phyloP scores from a whole-genome alignment of 2,329 filamentous ascomycete species.

The Calonectria multiphialidica region DNA sequence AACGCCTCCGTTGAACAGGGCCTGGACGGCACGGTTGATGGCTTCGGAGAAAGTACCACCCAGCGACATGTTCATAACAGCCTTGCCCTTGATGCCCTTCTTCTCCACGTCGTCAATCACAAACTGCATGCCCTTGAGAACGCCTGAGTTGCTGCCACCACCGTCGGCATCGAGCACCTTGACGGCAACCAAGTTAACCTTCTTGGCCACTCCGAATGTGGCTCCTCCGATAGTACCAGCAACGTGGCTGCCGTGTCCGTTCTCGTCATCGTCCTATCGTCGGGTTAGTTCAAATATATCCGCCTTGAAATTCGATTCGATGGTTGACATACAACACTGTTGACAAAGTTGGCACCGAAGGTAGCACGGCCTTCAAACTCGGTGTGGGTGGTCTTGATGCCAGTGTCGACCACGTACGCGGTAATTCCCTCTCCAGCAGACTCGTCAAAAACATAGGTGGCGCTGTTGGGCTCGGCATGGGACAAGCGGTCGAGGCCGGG shows the following conservation, averaged over 20 bases:
- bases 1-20: constrained; percentile 62
- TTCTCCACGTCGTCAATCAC: constrained; percentile 60
- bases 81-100: constrained; percentile 60
- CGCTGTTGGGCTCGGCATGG: constrained; percentile 48
- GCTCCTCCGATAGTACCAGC: constrained; percentile 71
- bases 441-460: constrained; percentile 61
- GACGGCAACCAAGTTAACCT: constrained; percentile 63
- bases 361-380: constrained; percentile 69
- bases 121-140: constrained; percentile 72
- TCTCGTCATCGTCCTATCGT: constrained; percentile 62
- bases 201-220: constrained; percentile 70
- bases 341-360: constrained; percentile 65
- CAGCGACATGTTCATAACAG: constrained; percentile 75
- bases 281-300: constrained; percentile 12
- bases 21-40: constrained; percentile 67
- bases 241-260: constrained; percentile 75
- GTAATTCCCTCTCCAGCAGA: constrained; percentile 68
- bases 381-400: constrained; percentile 67
- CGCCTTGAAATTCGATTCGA: not conserved
- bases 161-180: constrained; percentile 68
- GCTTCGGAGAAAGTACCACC: constrained; percentile 62
- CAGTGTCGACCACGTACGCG: constrained; percentile 75
- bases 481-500: constrained; percentile 67
- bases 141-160: constrained; percentile 50
- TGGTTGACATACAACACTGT: constrained; percentile 55